A percentile compares a stretch with the other conserved stretches of the same genome.
phyloP scores from a whole-genome alignment of 2,329 filamentous ascomycete species.

The Colletotrichum horii region DNA sequence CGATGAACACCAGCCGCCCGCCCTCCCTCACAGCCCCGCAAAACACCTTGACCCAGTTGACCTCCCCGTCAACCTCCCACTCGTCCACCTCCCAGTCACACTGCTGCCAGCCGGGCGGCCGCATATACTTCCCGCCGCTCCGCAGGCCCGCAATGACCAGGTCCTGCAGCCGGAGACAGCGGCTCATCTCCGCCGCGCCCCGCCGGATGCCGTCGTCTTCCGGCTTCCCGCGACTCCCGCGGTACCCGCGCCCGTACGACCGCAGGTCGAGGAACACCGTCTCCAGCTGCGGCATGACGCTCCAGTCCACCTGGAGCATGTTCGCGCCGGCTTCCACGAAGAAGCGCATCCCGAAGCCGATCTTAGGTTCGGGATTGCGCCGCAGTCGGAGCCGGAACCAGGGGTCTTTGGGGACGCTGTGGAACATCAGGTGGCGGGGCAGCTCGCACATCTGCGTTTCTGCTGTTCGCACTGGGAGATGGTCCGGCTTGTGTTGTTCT shows the following conservation, averaged over 20 bases:
- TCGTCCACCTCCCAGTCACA: slow-evolving; percentile 4
- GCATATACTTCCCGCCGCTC: not conserved
- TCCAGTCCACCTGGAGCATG: not conserved
- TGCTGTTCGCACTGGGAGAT: not conserved
- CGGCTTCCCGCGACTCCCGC: not conserved
- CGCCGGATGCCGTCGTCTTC: not conserved
- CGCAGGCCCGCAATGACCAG: slow-evolving; percentile 10
- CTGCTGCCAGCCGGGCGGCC: not conserved
- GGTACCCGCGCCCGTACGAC: not conserved
- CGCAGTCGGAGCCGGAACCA: not conserved
- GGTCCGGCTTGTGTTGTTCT: not conserved
- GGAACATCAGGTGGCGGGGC: slow-evolving; percentile 10
- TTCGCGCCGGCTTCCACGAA: not conserved
- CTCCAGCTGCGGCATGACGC: slow-evolving; percentile 6
- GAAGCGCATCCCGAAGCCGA: not conserved
- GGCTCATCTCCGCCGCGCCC: slow-evolving; percentile 3
- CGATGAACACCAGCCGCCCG: slow-evolving; percentile 12
- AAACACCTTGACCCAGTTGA: slow-evolving; percentile 21
- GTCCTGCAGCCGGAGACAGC: not conserved
- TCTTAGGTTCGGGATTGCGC: not conserved
- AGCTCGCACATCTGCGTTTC: not conserved
- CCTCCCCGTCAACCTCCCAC: not conserved
- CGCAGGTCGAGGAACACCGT: slow-evolving; percentile 17
- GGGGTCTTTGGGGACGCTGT: not conserved
- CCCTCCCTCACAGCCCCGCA: slow-evolving; percentile 7